phyloP scores from a whole-genome alignment of 1,284 basidiomycete species.

The Coriolopsis trogii region DNA sequence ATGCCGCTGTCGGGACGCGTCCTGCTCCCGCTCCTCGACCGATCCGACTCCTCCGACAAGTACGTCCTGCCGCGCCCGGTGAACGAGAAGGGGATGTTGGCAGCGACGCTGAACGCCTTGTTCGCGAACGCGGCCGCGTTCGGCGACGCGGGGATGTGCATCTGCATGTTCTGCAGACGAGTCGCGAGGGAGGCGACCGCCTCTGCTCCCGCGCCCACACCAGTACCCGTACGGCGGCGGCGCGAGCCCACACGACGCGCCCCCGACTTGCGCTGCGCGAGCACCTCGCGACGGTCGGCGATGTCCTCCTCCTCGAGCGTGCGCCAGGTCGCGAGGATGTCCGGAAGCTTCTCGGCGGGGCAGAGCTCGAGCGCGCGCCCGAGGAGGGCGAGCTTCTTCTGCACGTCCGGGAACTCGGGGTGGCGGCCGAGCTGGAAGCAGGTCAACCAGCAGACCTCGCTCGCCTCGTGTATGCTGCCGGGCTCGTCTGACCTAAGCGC shows the following conservation, averaged over 20 bases:
- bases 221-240: slow-evolving; percentile 22
- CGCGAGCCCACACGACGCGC: slow-evolving; percentile 5
- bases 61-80: slow-evolving; percentile 50
- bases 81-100: slow-evolving; percentile 73
- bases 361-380: slow-evolving; percentile 88
- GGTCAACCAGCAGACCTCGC: slow-evolving; percentile 84
- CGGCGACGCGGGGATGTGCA: slow-evolving; percentile 64
- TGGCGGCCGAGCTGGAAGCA: slow-evolving; percentile 87
- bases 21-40: slow-evolving; percentile 45
- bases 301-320: slow-evolving; percentile 67
- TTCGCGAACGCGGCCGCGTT: slow-evolving; percentile 76
- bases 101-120: slow-evolving; percentile 75
- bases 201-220: slow-evolving; percentile 15
- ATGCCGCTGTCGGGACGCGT: slow-evolving; percentile 53
- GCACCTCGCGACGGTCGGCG: slow-evolving; percentile 39
- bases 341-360: slow-evolving; percentile 75
- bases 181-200: slow-evolving; percentile 56
- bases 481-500: slow-evolving; percentile 44
- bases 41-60: slow-evolving; percentile 44
- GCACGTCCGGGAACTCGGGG: slow-evolving; percentile 69
- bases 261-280: slow-evolving; percentile 23
- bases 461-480: slow-evolving; percentile 60
- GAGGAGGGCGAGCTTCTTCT: slow-evolving; percentile 72
- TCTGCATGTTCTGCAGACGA: slow-evolving; percentile 47
- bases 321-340: slow-evolving; percentile 76